Base-by-base conservation (phyloP, 176 grass and related monocot genomes). In the Oryza officinalis region DNA sequence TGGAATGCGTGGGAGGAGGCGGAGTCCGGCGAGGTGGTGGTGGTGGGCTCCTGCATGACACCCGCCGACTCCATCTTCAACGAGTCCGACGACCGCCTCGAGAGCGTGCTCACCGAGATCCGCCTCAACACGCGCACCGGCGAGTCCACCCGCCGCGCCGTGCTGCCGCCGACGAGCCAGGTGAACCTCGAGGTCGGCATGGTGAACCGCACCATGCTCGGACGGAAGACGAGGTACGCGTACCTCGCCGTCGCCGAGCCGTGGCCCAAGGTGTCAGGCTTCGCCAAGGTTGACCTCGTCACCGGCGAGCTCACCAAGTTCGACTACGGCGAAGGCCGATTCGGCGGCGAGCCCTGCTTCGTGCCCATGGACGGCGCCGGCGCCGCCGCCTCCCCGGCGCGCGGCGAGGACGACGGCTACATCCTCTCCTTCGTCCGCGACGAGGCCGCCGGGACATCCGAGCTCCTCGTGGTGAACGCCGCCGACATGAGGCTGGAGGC, bases 181-280 rank as follows among this genome's bases (percentile, higher is more conserved):
- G 81, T 97, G 79, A 97, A 97, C 88, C 90, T 97, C 3, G 94
- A 97, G 82, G 94, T 93, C 0, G 94, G 94, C 11, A 97, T 94
- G 94, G 94, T 97, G 63, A 97, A 94, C 90, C 86, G 84, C 0
- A 74, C 83, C 80, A 67, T 79, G 89, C 86, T 97, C 7, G 94
- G 94, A 1, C 59, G 94, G 22, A 80, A 67, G 79, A 94, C 94
- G 0, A 47, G 83, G 76, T 97, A 92, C 77, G 92, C 90, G 23
- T 97, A 97, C 88, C 92, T 97, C 8, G 94, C 92, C 9, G 89
- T 97, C 22, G 94, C 94, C 7, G 94, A 97, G 83, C 94, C 94
- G 45, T 97, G 94, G 94, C 94, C 94, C 37, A 97, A 94, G 90
- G 94, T 97, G n/a, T 97, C 94, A 25, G 94, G 94, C n/a, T 97